Percentiles rank a stretch among this genome's conserved stretches.
These are phyloP conservation scores for Lepidium didymum DNA, from an alignment of 345 rosid genomes.

Conservation along the genomic window DNA sequence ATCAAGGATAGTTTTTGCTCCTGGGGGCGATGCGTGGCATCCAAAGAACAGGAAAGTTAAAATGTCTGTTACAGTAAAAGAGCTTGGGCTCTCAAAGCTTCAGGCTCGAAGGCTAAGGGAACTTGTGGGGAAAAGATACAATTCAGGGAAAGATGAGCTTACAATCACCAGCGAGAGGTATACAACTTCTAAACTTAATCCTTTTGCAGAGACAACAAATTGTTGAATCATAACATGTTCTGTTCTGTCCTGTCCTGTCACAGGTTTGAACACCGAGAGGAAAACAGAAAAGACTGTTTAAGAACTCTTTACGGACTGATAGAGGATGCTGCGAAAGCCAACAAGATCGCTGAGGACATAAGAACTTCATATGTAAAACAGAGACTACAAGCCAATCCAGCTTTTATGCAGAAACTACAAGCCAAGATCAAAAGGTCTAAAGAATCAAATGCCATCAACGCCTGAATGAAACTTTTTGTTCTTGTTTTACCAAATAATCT, in stretches of 20 bases:
- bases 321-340: constrained; percentile 87
- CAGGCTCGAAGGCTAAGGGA: constrained; percentile 70
- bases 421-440: constrained; percentile 47
- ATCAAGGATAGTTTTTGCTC: constrained; percentile 78
- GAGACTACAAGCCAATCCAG: constrained; percentile 73
- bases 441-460: constrained; percentile 31
- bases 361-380: constrained; percentile 66
- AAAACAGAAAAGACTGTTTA: constrained; percentile 92
- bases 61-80: constrained; percentile 87
- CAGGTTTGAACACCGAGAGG: constrained; percentile 95
- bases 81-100: constrained; percentile 83
- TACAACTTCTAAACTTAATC: neutral
- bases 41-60: constrained; percentile 95
- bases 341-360: constrained; percentile 63
- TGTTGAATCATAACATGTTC: constrained; percentile 4
- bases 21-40: constrained; percentile 99
- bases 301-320: constrained; percentile 67
- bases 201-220: neutral
- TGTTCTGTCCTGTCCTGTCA: constrained; percentile 2
- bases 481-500: neutral
- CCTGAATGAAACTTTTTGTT: constrained; percentile 16
- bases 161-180: constrained; percentile 95
- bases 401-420: constrained; percentile 77
- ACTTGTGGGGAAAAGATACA: constrained; percentile 81
- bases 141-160: constrained; percentile 94